Percentiles rank a stretch among this genome's conserved stretches.
Conservation (phyloP, 345 rosid genomes). For the Bruguiera parviflora region DNA sequence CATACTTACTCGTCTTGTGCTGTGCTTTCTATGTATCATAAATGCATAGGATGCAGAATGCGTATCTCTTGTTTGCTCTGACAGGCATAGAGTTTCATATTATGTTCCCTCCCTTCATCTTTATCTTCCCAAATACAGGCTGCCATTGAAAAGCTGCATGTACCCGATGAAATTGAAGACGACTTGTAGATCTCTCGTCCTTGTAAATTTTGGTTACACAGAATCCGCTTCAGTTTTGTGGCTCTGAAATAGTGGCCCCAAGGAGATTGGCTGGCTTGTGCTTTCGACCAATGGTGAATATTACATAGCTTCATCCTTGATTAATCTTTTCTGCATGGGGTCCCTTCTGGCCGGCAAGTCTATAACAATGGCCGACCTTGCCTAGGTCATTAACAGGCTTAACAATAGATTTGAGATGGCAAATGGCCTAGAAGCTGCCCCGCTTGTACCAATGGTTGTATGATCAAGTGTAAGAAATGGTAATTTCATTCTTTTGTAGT, state of each 20-base stretch:
- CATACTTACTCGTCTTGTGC: background rate
- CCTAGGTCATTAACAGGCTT: conserved; percentile 24
- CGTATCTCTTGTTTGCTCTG: background rate
- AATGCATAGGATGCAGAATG: background rate
- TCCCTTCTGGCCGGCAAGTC: conserved; percentile 16
- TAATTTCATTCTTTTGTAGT: conserved; percentile 20
- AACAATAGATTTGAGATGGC: conserved; percentile 12
- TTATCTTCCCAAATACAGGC: conserved; percentile 48
- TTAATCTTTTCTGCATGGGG: background rate
- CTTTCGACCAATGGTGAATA: conserved; percentile 34
- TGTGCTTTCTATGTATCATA: too few species aligned
- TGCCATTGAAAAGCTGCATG: conserved; percentile 92
- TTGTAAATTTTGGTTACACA: conserved; percentile 5
- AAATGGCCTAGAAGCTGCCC: conserved; percentile 12
- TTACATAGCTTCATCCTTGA: conserved; percentile 14
- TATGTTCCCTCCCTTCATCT: background rate
- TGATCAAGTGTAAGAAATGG: conserved; percentile 1
- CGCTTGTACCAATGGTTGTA: conserved; percentile 24
- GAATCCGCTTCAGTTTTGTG: conserved; percentile 13
- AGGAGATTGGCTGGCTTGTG: conserved; percentile 39
- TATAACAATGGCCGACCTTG: conserved; percentile 27
- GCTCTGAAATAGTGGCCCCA: conserved; percentile 21
- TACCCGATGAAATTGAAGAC: conserved; percentile 89
- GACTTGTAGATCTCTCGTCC: conserved; percentile 28
- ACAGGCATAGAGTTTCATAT: background rate